Evolutionary conservation across 2,329 filamentous ascomycete genomes (phyloP), one percentile per base, ranked within the genome.

Genomic region (Pestalotiopsis sp.): DNA sequence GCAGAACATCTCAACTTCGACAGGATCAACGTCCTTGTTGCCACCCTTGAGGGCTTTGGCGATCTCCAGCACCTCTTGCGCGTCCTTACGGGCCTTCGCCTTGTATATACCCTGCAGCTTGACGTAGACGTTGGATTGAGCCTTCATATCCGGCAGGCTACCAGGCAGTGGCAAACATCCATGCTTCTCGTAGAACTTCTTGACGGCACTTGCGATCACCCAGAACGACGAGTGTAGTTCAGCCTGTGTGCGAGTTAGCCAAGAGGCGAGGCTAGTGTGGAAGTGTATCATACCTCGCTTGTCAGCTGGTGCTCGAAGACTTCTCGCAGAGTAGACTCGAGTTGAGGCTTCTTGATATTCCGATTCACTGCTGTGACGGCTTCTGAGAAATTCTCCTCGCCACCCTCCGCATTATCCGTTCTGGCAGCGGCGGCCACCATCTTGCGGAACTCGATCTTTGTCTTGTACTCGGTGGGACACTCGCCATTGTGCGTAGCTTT

Each of bases 321-420:
- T 72, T 95, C 90, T 71, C 87, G 89, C 56, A 97, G 86, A 2
- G 90, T 88, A 59, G 88, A 88, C 56, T 92, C 90, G 23, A 97
- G 80, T 31, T 87, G 87, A 60, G 91, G 90, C 20, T 85, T 83
- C 58, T 91, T 90, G 39, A 99, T 84, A n/a, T 92, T 93, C 80
- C 97, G 97, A 75, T 98, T 85, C 1, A 98, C 94, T 4, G 95
- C 94, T 14, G 90, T 90, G 60, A 91, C 90, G 4, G 96, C 97
- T 80, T 99, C 96, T 70, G 98, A 94, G 76, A 94, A 99, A 79
- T 99, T 99, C 82, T 99, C 96, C 78, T 99, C 96, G 68, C 92
- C 93, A 60, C 94, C 95, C 78, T 97, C 94, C 0, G 93, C 80
- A 69, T 90, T 97, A 73, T 91, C 83, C 65, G 84, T 92, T 73